Conservation (phyloP, 2,329 filamentous ascomycete species). For the Aspergillus brunneoviolaceus region DNA sequence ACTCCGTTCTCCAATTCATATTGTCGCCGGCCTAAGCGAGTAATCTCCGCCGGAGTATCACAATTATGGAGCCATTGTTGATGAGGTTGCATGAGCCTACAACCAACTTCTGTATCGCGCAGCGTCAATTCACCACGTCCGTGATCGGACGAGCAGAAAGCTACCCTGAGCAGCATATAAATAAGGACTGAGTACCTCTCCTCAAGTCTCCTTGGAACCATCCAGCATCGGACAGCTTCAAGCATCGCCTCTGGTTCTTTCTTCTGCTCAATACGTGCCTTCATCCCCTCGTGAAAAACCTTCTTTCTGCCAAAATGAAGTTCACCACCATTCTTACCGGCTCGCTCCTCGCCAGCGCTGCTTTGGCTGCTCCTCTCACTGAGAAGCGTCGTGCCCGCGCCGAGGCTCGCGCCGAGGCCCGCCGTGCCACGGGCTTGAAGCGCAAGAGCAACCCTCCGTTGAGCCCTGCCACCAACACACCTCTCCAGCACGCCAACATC, state of each 20-base stretch:
- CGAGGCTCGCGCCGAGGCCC: slow-evolving; percentile 20
- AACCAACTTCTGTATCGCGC: background rate
- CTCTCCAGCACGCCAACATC: slow-evolving; percentile 35
- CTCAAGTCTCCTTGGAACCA: background rate
- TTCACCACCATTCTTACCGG: slow-evolving; percentile 40
- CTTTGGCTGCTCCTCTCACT: slow-evolving; percentile 49
- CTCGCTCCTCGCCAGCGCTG: slow-evolving; percentile 43
- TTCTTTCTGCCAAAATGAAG: slow-evolving; percentile 47
- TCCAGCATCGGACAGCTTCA: slow-evolving; percentile 8
- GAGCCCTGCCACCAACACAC: slow-evolving; percentile 29
- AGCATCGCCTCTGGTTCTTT: slow-evolving; percentile 2
- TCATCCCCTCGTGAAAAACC: background rate
- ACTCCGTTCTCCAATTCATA: slow-evolving; percentile 1
- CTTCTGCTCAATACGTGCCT: background rate
- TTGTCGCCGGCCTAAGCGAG: background rate
- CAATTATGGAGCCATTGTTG: slow-evolving; percentile 1
- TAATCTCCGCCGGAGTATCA: slow-evolving; percentile 4
- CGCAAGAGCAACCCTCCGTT: slow-evolving; percentile 34
- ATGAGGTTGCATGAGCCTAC: slow-evolving; percentile 1
- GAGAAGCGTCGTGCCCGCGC: slow-evolving; percentile 38
- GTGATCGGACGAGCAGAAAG: background rate
- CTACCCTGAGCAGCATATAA: background rate
- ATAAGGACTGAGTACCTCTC: background rate
- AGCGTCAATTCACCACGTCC: background rate
- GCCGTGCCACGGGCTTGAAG: slow-evolving; percentile 22